These are phyloP conservation scores for Phytophthora idaei DNA, from an alignment of 352 stramenopile genomes.

Conservation along the genomic window DNA sequence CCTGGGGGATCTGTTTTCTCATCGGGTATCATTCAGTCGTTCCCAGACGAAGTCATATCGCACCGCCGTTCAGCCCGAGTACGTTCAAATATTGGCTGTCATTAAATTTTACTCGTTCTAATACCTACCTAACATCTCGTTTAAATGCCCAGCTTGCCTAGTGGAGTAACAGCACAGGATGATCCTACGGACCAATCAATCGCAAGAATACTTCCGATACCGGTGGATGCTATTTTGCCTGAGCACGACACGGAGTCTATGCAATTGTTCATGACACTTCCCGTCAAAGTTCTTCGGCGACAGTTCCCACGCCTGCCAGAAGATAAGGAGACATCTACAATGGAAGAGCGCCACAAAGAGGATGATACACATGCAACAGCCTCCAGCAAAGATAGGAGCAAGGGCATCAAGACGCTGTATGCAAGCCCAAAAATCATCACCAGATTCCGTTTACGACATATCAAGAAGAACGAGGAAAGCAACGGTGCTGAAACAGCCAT, in stretches of 20 bases:
- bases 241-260: slow-evolving; percentile 59
- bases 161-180: slow-evolving; percentile 46
- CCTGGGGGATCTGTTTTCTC: slow-evolving; percentile 68
- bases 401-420: slow-evolving; percentile 1
- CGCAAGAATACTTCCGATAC: slow-evolving; percentile 47
- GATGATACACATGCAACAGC: neutral
- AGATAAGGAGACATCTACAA: neutral
- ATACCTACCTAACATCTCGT: slow-evolving; percentile 5
- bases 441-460: slow-evolving; percentile 3
- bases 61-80: slow-evolving; percentile 61
- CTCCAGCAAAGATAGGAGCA: neutral
- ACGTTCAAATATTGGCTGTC: slow-evolving; percentile 24
- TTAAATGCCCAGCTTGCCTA: slow-evolving; percentile 49
- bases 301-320: slow-evolving; percentile 56
- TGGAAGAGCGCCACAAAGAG: slow-evolving; percentile 1
- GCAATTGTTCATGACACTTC: slow-evolving; percentile 44
- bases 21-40: slow-evolving; percentile 50
- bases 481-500: neutral
- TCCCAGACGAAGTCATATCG: slow-evolving; percentile 44
- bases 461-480: neutral
- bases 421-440: slow-evolving; percentile 4
- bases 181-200: slow-evolving; percentile 15
- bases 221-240: slow-evolving; percentile 58
- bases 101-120: no score
- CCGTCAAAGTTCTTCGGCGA: slow-evolving; percentile 52